These are phyloP conservation scores for Harringtonia lauricola DNA, from an alignment of 2,329 filamentous ascomycete genomes.

Conservation along the genomic window DNA sequence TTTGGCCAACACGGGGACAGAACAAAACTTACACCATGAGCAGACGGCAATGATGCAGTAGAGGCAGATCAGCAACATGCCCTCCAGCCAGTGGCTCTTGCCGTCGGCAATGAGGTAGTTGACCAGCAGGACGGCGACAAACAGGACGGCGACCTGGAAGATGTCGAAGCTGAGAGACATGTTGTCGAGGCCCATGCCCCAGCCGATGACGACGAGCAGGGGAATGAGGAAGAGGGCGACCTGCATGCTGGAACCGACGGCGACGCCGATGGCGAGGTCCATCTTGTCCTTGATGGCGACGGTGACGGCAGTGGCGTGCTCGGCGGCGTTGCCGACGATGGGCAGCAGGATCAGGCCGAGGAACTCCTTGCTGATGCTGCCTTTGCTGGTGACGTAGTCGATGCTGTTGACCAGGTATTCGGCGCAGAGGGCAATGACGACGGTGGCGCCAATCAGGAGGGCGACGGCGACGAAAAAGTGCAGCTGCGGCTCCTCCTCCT, in stretches of 20 bases:
- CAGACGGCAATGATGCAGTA: slow-evolving; percentile 70
- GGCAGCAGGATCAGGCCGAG: slow-evolving; percentile 67
- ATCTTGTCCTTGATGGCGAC: slow-evolving; percentile 79
- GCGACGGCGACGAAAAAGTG: slow-evolving; percentile 60
- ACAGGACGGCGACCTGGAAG: slow-evolving; percentile 79
- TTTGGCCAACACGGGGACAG: background rate
- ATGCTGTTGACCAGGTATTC: slow-evolving; percentile 66
- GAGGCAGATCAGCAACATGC: slow-evolving; percentile 61
- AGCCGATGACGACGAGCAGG: slow-evolving; percentile 65
- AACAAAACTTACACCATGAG: slow-evolving; percentile 41
- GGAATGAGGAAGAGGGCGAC: slow-evolving; percentile 72
- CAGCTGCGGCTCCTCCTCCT: slow-evolving; percentile 64
- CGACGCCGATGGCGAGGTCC: slow-evolving; percentile 72
- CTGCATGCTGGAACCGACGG: slow-evolving; percentile 71
- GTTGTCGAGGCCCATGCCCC: slow-evolving; percentile 57
- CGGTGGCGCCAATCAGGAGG: slow-evolving; percentile 62
- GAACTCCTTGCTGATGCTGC: slow-evolving; percentile 56
- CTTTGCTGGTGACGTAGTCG: slow-evolving; percentile 48
- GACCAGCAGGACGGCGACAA: slow-evolving; percentile 72
- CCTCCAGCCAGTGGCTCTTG: slow-evolving; percentile 74
- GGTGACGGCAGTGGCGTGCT: slow-evolving; percentile 71
- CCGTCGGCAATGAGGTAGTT: slow-evolving; percentile 82
- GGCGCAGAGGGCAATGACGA: slow-evolving; percentile 68
- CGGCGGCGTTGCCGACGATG: slow-evolving; percentile 69
- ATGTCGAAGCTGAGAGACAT: slow-evolving; percentile 82